Evolutionary conservation across 1,284 basidiomycete genomes (phyloP), one percentile per base, ranked within the genome.

Genomic region (Kwoniella shivajii): DNA sequence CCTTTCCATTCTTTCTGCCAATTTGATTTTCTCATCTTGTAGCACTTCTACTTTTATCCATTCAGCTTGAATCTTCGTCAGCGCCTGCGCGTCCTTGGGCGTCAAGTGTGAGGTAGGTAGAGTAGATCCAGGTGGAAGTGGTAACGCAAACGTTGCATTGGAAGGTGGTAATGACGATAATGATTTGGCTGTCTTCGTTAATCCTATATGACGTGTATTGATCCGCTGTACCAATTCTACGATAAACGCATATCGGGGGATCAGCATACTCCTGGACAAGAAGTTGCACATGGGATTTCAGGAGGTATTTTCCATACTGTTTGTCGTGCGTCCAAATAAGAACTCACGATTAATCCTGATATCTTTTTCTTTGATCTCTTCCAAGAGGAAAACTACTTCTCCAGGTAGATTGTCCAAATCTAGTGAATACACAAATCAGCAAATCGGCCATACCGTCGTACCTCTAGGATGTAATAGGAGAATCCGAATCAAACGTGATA

Each of bases 361-460:
- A 51, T 80, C 79, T 63, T 80, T 82, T 57, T 82, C 83, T 51
- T 66, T 65, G 50, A 90, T 89, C 75, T 90, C 88, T 47, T 85
- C 82, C 11, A 89, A 79, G 9, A 90, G 78, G 69, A 86, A 85
- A 31, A 84, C 83, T 6, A 89, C 84, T 73, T 90, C 88, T 52
- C 82, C 83, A 0, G 87, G 86, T 41, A 90, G 79, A 69, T 89
- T 90, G 63, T 90, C 88, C 29, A 90, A 80, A 64, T 84, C 88
- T 88, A 52, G 27, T 37, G 16, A 34, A 16, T 10, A 6, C 13
- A 30, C 18, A 16, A 37, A 38, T 27, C 33, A 24, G 30, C 37
- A 37, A 14, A 4, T 39, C 29, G n/a, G 26, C 10, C 3, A 18
- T n/a, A n/a, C n/a, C n/a, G n/a, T n/a, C n/a, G n/a, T n/a, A n/a